A percentile compares a stretch with the other conserved stretches of the same genome.
Conservation (phyloP, 164 flowering plant genomes). For the Sedum album region DNA sequence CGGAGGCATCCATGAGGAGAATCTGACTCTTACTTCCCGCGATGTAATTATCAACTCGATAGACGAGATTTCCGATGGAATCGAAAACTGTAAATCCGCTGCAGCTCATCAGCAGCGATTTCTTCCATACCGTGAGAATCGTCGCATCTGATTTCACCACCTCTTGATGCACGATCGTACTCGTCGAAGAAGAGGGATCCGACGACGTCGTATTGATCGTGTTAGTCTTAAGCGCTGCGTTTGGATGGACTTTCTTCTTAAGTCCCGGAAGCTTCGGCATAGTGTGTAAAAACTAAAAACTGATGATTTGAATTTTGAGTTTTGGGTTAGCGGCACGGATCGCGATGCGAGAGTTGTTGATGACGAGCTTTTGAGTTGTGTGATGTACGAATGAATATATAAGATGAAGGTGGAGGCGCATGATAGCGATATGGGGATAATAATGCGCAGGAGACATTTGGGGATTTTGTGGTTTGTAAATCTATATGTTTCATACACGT, state of each 20-base stretch:
- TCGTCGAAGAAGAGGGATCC: background rate
- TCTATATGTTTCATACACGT: background rate
- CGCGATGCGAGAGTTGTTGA: too few species aligned
- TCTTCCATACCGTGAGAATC: slow-evolving; percentile 7
- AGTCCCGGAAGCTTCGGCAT: background rate
- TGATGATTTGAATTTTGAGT: too few species aligned
- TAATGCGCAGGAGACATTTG: too few species aligned
- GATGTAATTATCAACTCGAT: slow-evolving; percentile 7
- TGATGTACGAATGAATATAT: too few species aligned
- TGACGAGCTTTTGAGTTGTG: too few species aligned
- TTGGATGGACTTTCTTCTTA: slow-evolving; percentile 2
- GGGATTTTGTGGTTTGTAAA: too few species aligned
- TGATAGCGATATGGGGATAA: too few species aligned
- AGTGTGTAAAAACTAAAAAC: too few species aligned
- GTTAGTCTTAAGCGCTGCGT: background rate
- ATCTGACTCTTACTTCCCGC: slow-evolving; percentile 9
- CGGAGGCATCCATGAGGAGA: slow-evolving; percentile 9
- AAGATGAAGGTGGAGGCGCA: too few species aligned
- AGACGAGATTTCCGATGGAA: background rate
- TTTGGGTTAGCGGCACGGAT: too few species aligned
- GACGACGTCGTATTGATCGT: too few species aligned
- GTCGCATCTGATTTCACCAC: background rate
- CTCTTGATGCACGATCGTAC: too few species aligned
- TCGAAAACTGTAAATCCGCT: slow-evolving; percentile 10
- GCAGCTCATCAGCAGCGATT: slow-evolving; percentile 9